These are phyloP conservation scores for Rhodosporidiobolus odoratus DNA, from an alignment of 768 basidiomycete species.

Conservation along the genomic window DNA sequence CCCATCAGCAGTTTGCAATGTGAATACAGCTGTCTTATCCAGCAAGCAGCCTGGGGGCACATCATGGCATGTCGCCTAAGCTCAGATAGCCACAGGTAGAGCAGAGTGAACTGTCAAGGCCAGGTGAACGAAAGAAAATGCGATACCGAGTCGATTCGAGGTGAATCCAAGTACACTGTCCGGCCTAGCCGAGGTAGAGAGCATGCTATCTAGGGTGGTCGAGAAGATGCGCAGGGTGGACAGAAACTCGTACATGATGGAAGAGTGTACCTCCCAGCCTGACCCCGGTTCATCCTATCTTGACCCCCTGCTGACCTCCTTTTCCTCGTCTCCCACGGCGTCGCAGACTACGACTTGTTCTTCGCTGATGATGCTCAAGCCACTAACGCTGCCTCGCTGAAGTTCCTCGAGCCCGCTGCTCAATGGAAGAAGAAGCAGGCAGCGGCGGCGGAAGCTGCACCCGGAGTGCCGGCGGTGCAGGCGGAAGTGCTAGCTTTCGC, in stretches of 20 bases:
- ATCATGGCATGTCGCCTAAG: too few species aligned
- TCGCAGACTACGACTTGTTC: conserved; percentile 84
- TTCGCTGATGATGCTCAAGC: conserved; percentile 96
- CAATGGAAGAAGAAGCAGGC: conserved; percentile 58
- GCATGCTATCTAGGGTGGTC: conserved; percentile 86
- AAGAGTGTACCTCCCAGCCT: conserved; percentile 33
- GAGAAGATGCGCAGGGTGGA: conserved; percentile 65
- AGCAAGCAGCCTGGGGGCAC: too few species aligned
- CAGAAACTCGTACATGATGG: conserved; percentile 34
- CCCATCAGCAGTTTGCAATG: too few species aligned
- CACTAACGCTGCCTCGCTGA: conserved; percentile 86
- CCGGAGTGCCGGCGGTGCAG: neutral
- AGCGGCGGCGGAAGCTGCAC: conserved; percentile 22
- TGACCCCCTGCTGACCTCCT: neutral
- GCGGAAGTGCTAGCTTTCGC: conserved; percentile 10
- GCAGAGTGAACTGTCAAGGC: too few species aligned
- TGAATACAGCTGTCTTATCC: too few species aligned
- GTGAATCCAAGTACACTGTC: conserved; percentile 63
- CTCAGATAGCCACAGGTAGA: too few species aligned
- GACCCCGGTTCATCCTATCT: neutral
- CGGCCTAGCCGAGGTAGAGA: conserved; percentile 69
- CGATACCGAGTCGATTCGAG: conserved; percentile 75
- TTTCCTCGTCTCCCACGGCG: neutral
- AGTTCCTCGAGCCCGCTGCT: conserved; percentile 91
- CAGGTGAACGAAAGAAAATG: too few species aligned